A percentile compares a stretch with the other conserved stretches of the same genome.
phyloP scores from a whole-genome alignment of 2,329 filamentous ascomycete species.

The Fusarium sp. region DNA sequence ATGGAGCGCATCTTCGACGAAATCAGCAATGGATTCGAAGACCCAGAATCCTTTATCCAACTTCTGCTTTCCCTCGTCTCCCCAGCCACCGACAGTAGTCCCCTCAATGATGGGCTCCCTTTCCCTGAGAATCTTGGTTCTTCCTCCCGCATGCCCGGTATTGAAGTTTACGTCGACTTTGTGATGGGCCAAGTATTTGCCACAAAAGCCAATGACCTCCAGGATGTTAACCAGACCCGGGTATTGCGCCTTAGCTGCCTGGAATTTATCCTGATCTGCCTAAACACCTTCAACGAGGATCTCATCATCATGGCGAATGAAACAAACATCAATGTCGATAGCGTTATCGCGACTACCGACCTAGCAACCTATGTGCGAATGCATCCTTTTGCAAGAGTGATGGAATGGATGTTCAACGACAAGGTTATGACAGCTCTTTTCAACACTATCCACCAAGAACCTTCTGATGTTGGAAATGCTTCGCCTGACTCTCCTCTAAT shows the following conservation, averaged over 20 bases:
- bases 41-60: slow-evolving; percentile 84
- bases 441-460: slow-evolving; percentile 80
- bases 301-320: slow-evolving; percentile 86
- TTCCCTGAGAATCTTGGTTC: slow-evolving; percentile 89
- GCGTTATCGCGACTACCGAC: slow-evolving; percentile 78
- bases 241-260: slow-evolving; percentile 84
- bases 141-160: slow-evolving; percentile 79
- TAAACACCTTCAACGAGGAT: slow-evolving; percentile 93
- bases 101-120: slow-evolving; percentile 79
- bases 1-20: slow-evolving; percentile 78
- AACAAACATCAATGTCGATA: slow-evolving; percentile 79
- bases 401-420: slow-evolving; percentile 99
- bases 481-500: slow-evolving; percentile 84
- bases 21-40: slow-evolving; percentile 83
- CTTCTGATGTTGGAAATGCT: slow-evolving; percentile 76
- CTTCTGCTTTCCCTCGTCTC: slow-evolving; percentile 78
- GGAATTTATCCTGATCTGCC: slow-evolving; percentile 81
- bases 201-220: slow-evolving; percentile 71
- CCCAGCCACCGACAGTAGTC: slow-evolving; percentile 70
- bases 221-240: slow-evolving; percentile 75
- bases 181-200: slow-evolving; percentile 83
- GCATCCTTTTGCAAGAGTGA: slow-evolving; percentile 92
- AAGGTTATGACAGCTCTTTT: slow-evolving; percentile 85
- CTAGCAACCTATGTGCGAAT: slow-evolving; percentile 84
- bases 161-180: slow-evolving; percentile 94